phyloP scores from a whole-genome alignment of 2,329 filamentous ascomycete species.

The Xylariales sp. region DNA sequence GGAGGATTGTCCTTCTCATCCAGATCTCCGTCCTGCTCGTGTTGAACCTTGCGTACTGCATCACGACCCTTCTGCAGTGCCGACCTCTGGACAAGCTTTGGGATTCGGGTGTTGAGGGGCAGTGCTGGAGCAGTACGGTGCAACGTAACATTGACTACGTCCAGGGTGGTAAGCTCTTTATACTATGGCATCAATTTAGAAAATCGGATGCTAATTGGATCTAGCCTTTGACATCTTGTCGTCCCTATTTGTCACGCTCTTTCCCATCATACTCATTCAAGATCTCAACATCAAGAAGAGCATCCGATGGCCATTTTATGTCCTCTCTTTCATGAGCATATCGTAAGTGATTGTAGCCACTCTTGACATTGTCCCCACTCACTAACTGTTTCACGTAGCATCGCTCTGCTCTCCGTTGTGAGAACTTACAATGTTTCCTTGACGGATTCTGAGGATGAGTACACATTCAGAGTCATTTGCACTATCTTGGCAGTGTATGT shows the following conservation, averaged over 20 bases:
- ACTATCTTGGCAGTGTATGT: constrained; percentile 28
- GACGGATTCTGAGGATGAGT: constrained; percentile 18
- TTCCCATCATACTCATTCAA: constrained; percentile 25
- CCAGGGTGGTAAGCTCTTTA: constrained; percentile 26
- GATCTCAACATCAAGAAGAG: constrained; percentile 21
- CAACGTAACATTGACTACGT: constrained; percentile 29
- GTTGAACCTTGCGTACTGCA: constrained; percentile 25
- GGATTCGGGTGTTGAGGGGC: constrained; percentile 21
- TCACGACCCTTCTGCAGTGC: constrained; percentile 31
- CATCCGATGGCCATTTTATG: constrained; percentile 29
- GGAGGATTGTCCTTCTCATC: constrained; percentile 24
- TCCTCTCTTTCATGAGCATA: constrained; percentile 22
- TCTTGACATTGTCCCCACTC: too few species aligned
- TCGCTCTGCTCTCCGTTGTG: constrained; percentile 25
- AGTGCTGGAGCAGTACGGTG: constrained; percentile 26
- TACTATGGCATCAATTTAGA: neutral
- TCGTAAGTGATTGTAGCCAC: too few species aligned
- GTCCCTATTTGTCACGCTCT: constrained; percentile 30
- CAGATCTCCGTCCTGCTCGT: constrained; percentile 26
- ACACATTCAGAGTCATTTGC: constrained; percentile 24
- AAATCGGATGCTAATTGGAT: neutral
- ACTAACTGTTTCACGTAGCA: constrained; percentile 13
- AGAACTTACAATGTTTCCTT: constrained; percentile 30
- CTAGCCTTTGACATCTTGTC: constrained; percentile 30
- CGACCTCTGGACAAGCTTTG: constrained; percentile 32